Conservation (phyloP, 2,329 filamentous ascomycete genomes). For the Paecilomyces niveus region DNA sequence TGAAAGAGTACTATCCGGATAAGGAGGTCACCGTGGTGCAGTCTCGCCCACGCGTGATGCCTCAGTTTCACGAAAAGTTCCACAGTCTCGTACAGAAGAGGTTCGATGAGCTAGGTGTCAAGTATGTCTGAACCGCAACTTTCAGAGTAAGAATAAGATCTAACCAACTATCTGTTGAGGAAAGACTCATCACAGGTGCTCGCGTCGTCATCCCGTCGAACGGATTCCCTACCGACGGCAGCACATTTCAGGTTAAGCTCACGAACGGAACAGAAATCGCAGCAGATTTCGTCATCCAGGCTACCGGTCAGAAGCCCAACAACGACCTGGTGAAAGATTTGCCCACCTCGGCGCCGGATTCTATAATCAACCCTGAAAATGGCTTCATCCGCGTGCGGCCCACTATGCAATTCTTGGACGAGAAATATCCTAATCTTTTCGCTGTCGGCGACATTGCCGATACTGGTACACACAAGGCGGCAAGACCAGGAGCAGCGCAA, state of each 20-base stretch:
- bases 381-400: conserved; percentile 26
- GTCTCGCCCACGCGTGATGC: conserved; percentile 34
- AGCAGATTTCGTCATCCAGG: conserved; percentile 36
- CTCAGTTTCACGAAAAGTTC: conserved; percentile 22
- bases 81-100: conserved; percentile 24
- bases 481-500: conserved; percentile 23
- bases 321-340: conserved; percentile 32
- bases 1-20: conserved; percentile 41
- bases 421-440: conserved; percentile 23
- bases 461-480: conserved; percentile 28
- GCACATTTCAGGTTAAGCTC: conserved; percentile 19
- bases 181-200: conserved; percentile 21
- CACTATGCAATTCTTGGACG: conserved; percentile 27
- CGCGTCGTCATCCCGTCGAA: conserved; percentile 18
- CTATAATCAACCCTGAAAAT: conserved; percentile 26
- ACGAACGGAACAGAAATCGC: conserved; percentile 25
- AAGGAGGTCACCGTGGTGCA: conserved; percentile 44
- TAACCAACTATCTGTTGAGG: neutral
- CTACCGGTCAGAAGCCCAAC: conserved; percentile 44
- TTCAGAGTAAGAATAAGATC: neutral
- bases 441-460: conserved; percentile 31
- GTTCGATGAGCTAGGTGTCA: conserved; percentile 26
- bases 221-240: conserved; percentile 21
- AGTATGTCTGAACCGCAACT: conserved; percentile 5
- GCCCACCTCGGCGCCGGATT: conserved; percentile 13